Evolutionary conservation across 148 eudicot species (phyloP), one percentile per base, ranked within the genome.

Genomic region (Cornus controversa): DNA sequence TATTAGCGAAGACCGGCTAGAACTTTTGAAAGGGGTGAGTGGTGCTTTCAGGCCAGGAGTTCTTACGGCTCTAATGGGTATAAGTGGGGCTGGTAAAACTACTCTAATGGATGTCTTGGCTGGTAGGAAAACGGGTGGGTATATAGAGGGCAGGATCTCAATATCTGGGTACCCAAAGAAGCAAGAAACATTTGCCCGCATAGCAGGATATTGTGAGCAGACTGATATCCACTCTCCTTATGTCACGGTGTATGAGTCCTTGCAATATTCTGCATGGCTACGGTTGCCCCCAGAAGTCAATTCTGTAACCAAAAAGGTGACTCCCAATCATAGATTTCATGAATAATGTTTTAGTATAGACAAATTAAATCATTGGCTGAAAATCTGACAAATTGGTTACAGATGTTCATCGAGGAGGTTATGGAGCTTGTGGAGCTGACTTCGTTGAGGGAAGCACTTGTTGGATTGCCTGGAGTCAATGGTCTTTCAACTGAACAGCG

Each of bases 11-110:
- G 83, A 83, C 22, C 73, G 79, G 54, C 78, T 89, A 50, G 81
- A 81, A 77, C 86, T 89, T 75, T 75, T 89, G 50, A 87, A 85
- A 72, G 92, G 88, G 1, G 84, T 89, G 0, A 89, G 85, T 14
- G 92, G 92, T n/a, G 82, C 90, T 50, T 87, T 89, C 37, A 78
- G 92, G 77, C 92, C 92, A 26, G 92, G 92, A 28, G 90, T 89
- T 47, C 85, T 89, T 29, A 89, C 92, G 42, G 92, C 92, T 40
- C 81, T 89, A n/a, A 89, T 89, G 90, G 92, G 92, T 10, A 80
- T 87, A 45, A 89, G 86, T 74, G 92, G 90, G 54, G 90, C 90
- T 5, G 92, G 92, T 4, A 89, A 89, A 76, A 89, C 92, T 1
- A 89, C 92, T 25, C 68, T 89, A 18, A 85, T 89, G 92, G 92